Base-by-base conservation (phyloP, 768 basidiomycete species). In the Sarcodon aspratus region DNA sequence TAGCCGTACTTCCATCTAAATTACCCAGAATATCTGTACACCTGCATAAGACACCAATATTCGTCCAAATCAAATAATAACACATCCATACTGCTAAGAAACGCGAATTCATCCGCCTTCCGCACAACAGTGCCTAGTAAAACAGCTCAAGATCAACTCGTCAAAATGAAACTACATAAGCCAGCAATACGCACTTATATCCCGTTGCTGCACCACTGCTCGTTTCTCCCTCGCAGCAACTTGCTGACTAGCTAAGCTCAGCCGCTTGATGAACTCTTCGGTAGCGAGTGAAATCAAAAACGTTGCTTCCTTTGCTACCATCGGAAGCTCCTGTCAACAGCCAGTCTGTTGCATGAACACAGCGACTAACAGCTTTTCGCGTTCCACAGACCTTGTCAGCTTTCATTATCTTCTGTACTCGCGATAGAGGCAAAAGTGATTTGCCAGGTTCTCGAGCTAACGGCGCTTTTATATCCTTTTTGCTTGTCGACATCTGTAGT, bases 371-470 rank as follows among this genome's bases (percentile, higher is more conserved):
- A 46, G 10, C 13, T 13, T 27, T 42, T 13, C 27, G 40, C 40
- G 8, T 36, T 34, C 36, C 7, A 61, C 66, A 50, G 48, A 78
- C 91, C 71, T 83, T 84, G 65, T 94, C 91, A 6, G 84, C 89
- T 58, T 88, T 92, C 54, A 91, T 72, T 44, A 93, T 88, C 66
- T 73, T 81, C 62, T 90, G 89, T 36, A 94, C 83, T 51, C 86
- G 75, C 1, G 84, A 69, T 47, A 86, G 72, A 0, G 91, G 91
- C 43, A 92, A 66, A 17, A 85, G 52, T 1, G 88, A 81, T 57
- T 81, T 90, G 33, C 91, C 90, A 2, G 68, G 65, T 46, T 71
- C 71, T 46, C 73, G 55, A 10, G 33, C 46, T 21, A 27, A 27
- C 21, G 21, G 21, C 21, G 21, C 21, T 5, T 27, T 27, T 27